These are phyloP conservation scores for Sodiomyces alkalinus DNA, from an alignment of 2,329 filamentous ascomycete genomes.

Conservation along the genomic window DNA sequence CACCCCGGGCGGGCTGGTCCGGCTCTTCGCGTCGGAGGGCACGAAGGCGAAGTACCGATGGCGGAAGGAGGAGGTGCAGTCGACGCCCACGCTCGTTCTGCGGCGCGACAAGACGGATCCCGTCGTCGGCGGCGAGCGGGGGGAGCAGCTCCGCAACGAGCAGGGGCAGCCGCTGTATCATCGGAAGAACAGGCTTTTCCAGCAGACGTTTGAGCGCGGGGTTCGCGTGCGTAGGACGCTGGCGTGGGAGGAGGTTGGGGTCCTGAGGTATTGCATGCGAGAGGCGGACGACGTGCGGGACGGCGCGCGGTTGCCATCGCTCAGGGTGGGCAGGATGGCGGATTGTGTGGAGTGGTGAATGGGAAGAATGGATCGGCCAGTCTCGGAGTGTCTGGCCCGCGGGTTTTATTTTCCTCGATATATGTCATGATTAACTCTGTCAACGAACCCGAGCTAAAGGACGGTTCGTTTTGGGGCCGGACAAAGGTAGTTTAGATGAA, in stretches of 20 bases:
- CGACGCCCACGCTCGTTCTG: not conserved
- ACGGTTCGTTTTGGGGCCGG: too few relatives aligned
- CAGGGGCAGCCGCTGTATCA: not conserved
- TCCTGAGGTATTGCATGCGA: not conserved
- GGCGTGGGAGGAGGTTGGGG: not conserved
- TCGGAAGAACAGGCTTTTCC: not conserved
- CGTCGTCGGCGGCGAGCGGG: not conserved
- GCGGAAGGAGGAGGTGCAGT: not conserved
- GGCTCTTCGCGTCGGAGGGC: constrained; percentile 1
- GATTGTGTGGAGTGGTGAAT: not conserved
- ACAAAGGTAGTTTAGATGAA: too few relatives aligned
- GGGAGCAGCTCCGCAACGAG: not conserved
- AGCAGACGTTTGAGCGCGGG: not conserved
- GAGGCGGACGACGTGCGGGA: not conserved
- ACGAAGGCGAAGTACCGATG: constrained; percentile 1
- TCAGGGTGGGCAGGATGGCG: not conserved
- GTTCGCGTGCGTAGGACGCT: not conserved
- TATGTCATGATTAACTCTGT: too few relatives aligned
- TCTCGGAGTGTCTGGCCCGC: too few relatives aligned
- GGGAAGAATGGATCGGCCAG: too few relatives aligned
- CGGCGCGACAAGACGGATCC: not conserved
- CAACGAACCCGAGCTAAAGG: too few relatives aligned
- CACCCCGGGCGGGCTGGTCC: constrained; percentile 4
- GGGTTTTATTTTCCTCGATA: too few relatives aligned
- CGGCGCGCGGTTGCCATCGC: not conserved